Evolutionary conservation across 441 rosid species (phyloP).

Genomic region (Bocquillonia castaneifolia): DNA sequence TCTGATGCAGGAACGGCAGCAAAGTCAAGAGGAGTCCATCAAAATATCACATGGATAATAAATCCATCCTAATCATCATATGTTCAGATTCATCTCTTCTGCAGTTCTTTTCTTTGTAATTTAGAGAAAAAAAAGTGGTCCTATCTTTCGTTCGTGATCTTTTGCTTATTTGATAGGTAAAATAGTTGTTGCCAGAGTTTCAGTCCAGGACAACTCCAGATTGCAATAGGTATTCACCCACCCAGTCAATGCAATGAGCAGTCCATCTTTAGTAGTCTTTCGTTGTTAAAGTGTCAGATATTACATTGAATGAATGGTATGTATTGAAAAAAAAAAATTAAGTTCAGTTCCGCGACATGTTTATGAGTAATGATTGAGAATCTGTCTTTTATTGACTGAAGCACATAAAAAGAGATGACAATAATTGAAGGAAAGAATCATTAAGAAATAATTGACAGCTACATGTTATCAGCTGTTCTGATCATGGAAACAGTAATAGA

Average conservation of each 20-base stretch:
- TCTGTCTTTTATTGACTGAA: not conserved
- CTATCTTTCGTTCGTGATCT: not conserved
- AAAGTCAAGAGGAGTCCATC: constrained; percentile 23
- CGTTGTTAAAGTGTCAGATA: not conserved
- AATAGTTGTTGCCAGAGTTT: not conserved
- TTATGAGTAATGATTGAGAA: not conserved
- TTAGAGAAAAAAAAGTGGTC: constrained; percentile 1
- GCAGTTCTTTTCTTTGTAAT: constrained; percentile 7
- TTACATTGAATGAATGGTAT: constrained; percentile 12
- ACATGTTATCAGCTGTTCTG: not conserved
- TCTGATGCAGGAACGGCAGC: constrained; percentile 38
- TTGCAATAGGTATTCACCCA: not conserved
- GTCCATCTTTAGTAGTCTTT: not conserved
- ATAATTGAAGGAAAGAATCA: not conserved
- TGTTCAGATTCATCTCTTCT: constrained; percentile 16
- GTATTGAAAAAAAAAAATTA: not conserved
- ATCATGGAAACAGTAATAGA: not conserved
- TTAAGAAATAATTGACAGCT: not conserved
- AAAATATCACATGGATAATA: constrained; percentile 25
- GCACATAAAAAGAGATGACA: not conserved
- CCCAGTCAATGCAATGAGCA: not conserved
- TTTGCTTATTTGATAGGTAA: not conserved
- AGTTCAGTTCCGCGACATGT: not conserved
- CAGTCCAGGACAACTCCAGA: not conserved
- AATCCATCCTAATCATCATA: constrained; percentile 1